A percentile compares a stretch with the other conserved stretches of the same genome.
Conservation (phyloP, 2,329 filamentous ascomycete species). For the Magnaporthiopsis poae region DNA sequence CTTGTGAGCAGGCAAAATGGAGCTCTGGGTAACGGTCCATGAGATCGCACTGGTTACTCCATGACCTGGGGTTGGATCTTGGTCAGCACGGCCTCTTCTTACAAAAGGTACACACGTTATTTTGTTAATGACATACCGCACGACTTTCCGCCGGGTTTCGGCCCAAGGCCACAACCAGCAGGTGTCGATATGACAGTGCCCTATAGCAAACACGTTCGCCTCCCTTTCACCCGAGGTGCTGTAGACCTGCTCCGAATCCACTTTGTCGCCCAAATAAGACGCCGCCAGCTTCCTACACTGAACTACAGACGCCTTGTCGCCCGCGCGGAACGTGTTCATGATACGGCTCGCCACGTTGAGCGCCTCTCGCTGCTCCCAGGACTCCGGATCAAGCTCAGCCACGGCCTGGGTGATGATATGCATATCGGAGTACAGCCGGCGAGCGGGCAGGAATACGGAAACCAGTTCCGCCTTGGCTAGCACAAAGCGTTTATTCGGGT, state of each 20-base stretch:
- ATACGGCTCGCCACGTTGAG: conserved; percentile 53
- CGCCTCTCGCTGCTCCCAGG: conserved; percentile 54
- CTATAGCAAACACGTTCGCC: conserved; percentile 51
- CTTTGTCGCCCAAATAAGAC: conserved; percentile 48
- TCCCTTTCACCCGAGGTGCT: conserved; percentile 34
- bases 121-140: conserved; percentile 30
- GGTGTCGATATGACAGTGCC: conserved; percentile 61
- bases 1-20: conserved; percentile 54
- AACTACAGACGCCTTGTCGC: conserved; percentile 44
- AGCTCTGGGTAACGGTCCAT: conserved; percentile 60
- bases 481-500: conserved; percentile 46
- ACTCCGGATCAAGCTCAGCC: conserved; percentile 53
- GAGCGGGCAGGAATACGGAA: conserved; percentile 51
- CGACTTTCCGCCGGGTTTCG: conserved; percentile 60
- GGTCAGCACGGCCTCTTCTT: neutral
- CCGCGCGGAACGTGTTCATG: conserved; percentile 55
- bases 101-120: neutral
- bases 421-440: conserved; percentile 54
- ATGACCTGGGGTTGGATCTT: conserved; percentile 24
- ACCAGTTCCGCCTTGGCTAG: conserved; percentile 51
- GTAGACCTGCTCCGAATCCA: conserved; percentile 53
- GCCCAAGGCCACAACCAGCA: conserved; percentile 65
- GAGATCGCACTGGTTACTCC: conserved; percentile 59
- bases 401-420: conserved; percentile 58
- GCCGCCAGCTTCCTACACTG: conserved; percentile 49